Evolutionary conservation across 73 alveolate genomes (phyloP), one percentile per base, ranked within the genome.

Genomic region (Effrenium voratum): DNA sequence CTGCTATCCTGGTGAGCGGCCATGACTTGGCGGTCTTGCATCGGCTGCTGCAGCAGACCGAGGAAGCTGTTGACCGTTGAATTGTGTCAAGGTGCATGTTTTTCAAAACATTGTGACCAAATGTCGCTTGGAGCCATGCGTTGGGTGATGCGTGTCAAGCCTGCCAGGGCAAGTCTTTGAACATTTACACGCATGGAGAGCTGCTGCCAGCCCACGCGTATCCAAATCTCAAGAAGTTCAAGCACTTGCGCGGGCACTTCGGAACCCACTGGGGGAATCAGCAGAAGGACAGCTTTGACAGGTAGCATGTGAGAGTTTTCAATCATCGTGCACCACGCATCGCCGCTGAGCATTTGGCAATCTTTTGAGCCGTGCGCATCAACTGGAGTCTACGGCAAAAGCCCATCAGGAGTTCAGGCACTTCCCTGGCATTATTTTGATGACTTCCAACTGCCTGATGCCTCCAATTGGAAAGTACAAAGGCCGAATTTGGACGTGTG

Each of bases 121-220:
- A 5, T 30, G 40, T 5, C 77, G 40, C 77, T 30, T 30, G n/a
- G 77, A 28, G 22, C 68, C 24, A 36, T 24, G 85, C 44, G 60
- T 43, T 79, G 52, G 16, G 91, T 50, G 30, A 77, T 55, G 41
- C 41, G 59, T 60, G 38, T 12, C 55, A 44, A 46, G 46, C 28
- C 44, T 81, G 73, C 47, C 57, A 93, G 83, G 98, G 93, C 45
- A 81, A 46, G 30, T 93, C 88, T 24, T 6, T 93, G 44, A 66
- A 80, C 49, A 94, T 93, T 76, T 93, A 93, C 60, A 93, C 99
- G 30, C 99, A 93, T 30, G 99, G 99, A 2, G 99, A 93, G 87
- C 57, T 93, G 99, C 60, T 93, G 73, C 99, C 99, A 4, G 99
- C 99, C 55, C 99, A 93, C 72, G 57, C 99, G 46, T 93, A 93